Percentiles rank a stretch among this genome's conserved stretches.
Conservation (phyloP, 495 filamentous ascomycete species). For the Antarctomyces pellizariae region DNA sequence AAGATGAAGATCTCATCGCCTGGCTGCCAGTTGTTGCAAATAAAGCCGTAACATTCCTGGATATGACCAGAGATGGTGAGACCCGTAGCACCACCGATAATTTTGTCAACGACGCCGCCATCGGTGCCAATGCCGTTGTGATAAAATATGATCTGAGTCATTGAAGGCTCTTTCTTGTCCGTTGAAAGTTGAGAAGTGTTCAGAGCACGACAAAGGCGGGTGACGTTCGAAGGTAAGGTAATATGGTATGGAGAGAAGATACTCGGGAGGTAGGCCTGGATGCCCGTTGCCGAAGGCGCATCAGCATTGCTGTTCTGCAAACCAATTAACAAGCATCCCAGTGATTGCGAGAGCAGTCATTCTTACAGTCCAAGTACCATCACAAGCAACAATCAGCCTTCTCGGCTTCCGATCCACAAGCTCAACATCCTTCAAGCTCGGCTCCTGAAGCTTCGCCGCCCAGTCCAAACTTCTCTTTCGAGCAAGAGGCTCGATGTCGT, state of each 20-base stretch:
- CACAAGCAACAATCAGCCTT: conserved; percentile 8
- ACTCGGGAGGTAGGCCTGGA: conserved; percentile 1
- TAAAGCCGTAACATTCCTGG: conserved; percentile 39
- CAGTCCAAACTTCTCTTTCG: too few species aligned
- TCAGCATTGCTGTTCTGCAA: conserved; percentile 7
- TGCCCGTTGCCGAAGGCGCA: too few species aligned
- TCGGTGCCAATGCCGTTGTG: conserved; percentile 25
- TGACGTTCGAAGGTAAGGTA: conserved; percentile 25
- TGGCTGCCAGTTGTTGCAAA: conserved; percentile 39
- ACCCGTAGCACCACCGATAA: conserved; percentile 27
- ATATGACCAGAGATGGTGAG: conserved; percentile 30
- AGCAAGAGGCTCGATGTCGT: too few species aligned
- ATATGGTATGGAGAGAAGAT: conserved; percentile 8
- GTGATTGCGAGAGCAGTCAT: not conserved
- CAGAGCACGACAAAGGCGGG: conserved; percentile 20
- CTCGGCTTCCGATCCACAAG: too few species aligned
- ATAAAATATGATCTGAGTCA: conserved; percentile 23
- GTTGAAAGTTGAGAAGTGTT: conserved; percentile 13
- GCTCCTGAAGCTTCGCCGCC: too few species aligned
- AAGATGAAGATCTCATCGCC: conserved; percentile 48
- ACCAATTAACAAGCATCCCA: not conserved
- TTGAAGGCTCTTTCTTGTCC: conserved; percentile 17
- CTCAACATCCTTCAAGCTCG: too few species aligned
- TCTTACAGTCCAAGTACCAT: conserved; percentile 9
- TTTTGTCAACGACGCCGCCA: conserved; percentile 18